phyloP scores from a whole-genome alignment of 495 filamentous ascomycete genomes.

The Hypoxylon lenormandii region DNA sequence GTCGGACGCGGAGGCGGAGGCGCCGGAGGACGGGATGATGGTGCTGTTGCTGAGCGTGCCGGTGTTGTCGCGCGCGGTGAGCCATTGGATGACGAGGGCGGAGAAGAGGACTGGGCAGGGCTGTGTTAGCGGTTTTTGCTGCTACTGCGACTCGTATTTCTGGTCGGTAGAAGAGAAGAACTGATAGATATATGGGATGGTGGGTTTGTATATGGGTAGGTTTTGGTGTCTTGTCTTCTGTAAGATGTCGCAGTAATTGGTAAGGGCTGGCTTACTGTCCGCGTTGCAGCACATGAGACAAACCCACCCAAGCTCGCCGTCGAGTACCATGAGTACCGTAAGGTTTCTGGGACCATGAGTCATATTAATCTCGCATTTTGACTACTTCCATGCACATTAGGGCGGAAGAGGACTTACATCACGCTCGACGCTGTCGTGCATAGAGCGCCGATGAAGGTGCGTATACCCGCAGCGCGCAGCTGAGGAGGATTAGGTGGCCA shows the following conservation, averaged over 20 bases:
- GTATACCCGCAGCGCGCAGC: slow-evolving; percentile 56
- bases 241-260: neutral
- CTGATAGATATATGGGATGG: neutral
- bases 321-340: slow-evolving; percentile 61
- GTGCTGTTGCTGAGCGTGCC: neutral
- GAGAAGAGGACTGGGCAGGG: slow-evolving; percentile 66
- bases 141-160: neutral
- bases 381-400: neutral
- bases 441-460: slow-evolving; percentile 64
- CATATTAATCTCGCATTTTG: slow-evolving; percentile 3
- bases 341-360: slow-evolving; percentile 57
- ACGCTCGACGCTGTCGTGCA: slow-evolving; percentile 63
- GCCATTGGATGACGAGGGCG: slow-evolving; percentile 66
- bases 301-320: slow-evolving; percentile 68
- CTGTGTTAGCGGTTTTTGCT: neutral
- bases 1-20: slow-evolving; percentile 24
- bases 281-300: slow-evolving; percentile 69
- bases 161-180: neutral
- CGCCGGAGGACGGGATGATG: slow-evolving; percentile 1
- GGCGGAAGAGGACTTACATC: slow-evolving; percentile 51
- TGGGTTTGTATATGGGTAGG: no score
- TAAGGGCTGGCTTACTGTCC: slow-evolving; percentile 56
- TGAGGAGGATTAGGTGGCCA: slow-evolving; percentile 49
- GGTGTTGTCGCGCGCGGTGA: slow-evolving; percentile 62
- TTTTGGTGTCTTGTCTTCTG: no score